phyloP scores from a whole-genome alignment of 2,329 filamentous ascomycete species.

The Fusarium tupiense region DNA sequence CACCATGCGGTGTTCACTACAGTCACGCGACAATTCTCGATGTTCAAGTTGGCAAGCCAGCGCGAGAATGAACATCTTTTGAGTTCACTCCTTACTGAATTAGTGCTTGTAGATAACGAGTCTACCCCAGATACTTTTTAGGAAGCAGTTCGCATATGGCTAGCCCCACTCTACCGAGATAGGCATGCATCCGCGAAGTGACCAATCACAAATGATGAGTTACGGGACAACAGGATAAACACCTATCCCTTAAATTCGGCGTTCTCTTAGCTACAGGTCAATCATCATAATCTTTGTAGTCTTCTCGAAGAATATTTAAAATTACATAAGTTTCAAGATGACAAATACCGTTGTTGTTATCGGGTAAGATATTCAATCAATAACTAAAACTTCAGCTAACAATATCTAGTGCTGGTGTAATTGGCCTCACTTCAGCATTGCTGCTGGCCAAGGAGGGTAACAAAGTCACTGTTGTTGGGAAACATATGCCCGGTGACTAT shows the following conservation, averaged over 20 bases:
- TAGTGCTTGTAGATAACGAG: not conserved
- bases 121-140: not conserved
- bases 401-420: constrained; percentile 58
- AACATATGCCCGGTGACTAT: constrained; percentile 94
- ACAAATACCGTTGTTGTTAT: constrained; percentile 8
- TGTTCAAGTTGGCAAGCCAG: not conserved
- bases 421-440: constrained; percentile 61
- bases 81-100: not conserved
- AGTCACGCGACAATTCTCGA: not conserved
- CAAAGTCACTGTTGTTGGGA: constrained; percentile 77
- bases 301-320: fast-evolving
- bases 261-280: not conserved
- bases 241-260: not conserved
- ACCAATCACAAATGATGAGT: not conserved
- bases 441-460: constrained; percentile 57
- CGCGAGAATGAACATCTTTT: not conserved
- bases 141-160: not conserved
- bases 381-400: not conserved
- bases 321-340: not conserved
- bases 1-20: fast-evolving
- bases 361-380: not conserved
- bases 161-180: not conserved
- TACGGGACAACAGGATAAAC: not conserved
- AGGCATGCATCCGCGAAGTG: constrained; percentile 12
- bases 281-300: no score